These are phyloP conservation scores for Chaetomium fimeti DNA, from an alignment of 495 filamentous ascomycete species.

Conservation along the genomic window DNA sequence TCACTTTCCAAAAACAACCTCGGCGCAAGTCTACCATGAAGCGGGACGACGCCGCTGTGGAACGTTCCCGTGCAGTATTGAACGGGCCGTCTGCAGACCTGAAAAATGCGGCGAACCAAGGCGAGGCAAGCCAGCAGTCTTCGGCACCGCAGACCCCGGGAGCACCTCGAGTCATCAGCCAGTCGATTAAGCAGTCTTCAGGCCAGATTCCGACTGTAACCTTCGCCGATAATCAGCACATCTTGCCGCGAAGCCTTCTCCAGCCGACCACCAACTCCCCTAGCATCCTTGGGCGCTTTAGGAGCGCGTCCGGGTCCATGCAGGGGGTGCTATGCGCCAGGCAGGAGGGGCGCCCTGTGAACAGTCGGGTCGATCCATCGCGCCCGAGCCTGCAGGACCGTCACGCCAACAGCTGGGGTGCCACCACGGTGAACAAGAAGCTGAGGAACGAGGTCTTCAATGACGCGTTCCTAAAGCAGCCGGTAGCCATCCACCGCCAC, in stretches of 20 bases:
- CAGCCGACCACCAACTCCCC: slow-evolving; percentile 37
- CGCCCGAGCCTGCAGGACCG: slow-evolving; percentile 50
- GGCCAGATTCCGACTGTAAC: slow-evolving; percentile 81
- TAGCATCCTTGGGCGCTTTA: slow-evolving; percentile 29
- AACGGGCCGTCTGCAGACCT: slow-evolving; percentile 13
- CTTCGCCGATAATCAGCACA: slow-evolving; percentile 93
- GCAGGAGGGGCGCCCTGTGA: slow-evolving; percentile 13
- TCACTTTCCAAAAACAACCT: slow-evolving; percentile 84
- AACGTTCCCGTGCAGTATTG: slow-evolving; percentile 19
- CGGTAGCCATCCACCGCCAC: slow-evolving; percentile 59
- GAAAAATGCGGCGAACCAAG: slow-evolving; percentile 21
- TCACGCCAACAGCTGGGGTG: slow-evolving; percentile 79
- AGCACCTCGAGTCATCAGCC: slow-evolving; percentile 69
- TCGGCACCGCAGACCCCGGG: slow-evolving; percentile 13
- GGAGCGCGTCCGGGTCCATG: slow-evolving; percentile 41
- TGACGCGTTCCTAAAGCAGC: slow-evolving; percentile 86
- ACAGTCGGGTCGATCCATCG: slow-evolving; percentile 2
- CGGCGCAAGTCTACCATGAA: slow-evolving; percentile 61
- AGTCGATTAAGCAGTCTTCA: slow-evolving; percentile 55
- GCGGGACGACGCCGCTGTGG: slow-evolving; percentile 41
- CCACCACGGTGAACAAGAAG: slow-evolving; percentile 87
- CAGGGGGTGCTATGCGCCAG: slow-evolving; percentile 6
- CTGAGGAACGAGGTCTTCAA: slow-evolving; percentile 89
- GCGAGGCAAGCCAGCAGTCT: slow-evolving; percentile 17
- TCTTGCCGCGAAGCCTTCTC: slow-evolving; percentile 80